Evolutionary conservation across 2,329 filamentous ascomycete genomes (phyloP), one percentile per base, ranked within the genome.

Genomic region (Aspergillus hiratsukae): DNA sequence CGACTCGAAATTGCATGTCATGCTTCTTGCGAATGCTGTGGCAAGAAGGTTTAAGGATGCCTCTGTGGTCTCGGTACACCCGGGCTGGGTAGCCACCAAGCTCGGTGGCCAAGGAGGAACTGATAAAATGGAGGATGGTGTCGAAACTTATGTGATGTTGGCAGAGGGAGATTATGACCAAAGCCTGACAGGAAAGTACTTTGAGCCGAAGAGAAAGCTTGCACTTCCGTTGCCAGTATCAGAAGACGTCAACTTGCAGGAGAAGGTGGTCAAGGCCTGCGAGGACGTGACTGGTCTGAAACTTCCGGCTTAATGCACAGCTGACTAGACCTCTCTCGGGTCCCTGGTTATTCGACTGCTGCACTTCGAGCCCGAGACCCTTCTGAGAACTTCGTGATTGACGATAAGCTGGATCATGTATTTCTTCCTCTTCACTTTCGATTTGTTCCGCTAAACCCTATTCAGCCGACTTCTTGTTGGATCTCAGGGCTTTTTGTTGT

Each of bases 1-100:
- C 58, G 81, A 83, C 58, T 79, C 72, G 51, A 85, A 85, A 68
- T 62, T 85, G n/a, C 80, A 84, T 61, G 76, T 81, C 48, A 70
- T 82, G 45, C 70, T 85, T 62, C 70, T 85, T 28, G 78, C 81
- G 0, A 81, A 80, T 56, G 80, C 78, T 6, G 78, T 84, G 49
- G 77, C 81, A 2, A 71, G 77, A 19, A 68, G 73, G 23, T 80
- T 77, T 69, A 65, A 69, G 2, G 64, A 72, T n/a, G 75, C 80
- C 0, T 69, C 75, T 50, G 77, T 75, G 50, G 80, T 77, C 41
- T 67, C 75, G 0, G 66, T 80, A 11, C 76, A 81, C 62, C 80
- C 81, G 1, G 80, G 81, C 2, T 83, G 78, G 78, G 76, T 82
- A 45, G 68, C 78, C 3, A 81, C 80, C 0, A 82, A 81, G 67